phyloP scores from a whole-genome alignment of 495 filamentous ascomycete genomes.

The Penicillium robsamsonii region DNA sequence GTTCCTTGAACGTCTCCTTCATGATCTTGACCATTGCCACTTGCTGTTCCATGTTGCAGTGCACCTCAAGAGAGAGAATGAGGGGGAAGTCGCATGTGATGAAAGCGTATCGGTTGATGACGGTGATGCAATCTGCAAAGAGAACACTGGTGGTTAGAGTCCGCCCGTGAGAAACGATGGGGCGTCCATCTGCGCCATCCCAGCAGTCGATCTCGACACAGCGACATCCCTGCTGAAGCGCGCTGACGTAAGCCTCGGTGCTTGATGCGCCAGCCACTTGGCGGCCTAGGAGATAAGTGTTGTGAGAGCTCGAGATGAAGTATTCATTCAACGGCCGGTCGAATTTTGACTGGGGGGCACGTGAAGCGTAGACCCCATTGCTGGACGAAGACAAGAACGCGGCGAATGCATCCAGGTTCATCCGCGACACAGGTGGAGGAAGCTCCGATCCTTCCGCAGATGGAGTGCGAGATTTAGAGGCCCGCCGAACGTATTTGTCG shows the following conservation, averaged over 20 bases:
- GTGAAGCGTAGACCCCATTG: conserved; percentile 60
- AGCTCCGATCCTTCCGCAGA: conserved; percentile 34
- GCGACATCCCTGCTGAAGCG: conserved; percentile 84
- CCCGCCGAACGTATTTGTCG: conserved; percentile 65
- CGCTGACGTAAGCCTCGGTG: conserved; percentile 88
- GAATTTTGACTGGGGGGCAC: conserved; percentile 57
- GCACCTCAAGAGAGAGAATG: conserved; percentile 92
- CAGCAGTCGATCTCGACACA: conserved; percentile 98
- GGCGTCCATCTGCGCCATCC: conserved; percentile 84
- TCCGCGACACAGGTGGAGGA: conserved; percentile 45
- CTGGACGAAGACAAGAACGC: conserved; percentile 71
- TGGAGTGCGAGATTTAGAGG: conserved; percentile 50
- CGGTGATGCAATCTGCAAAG: conserved; percentile 85
- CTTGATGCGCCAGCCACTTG: conserved; percentile 88
- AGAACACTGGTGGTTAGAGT: conserved; percentile 82
- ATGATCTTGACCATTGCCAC: conserved; percentile 87
- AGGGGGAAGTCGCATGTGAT: conserved; percentile 76
- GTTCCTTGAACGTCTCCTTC: conserved; percentile 73
- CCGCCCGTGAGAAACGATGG: conserved; percentile 85
- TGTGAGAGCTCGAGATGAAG: conserved; percentile 97
- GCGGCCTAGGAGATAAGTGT: conserved; percentile 90
- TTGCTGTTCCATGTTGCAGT: conserved; percentile 83
- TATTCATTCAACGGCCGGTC: conserved; percentile 93
- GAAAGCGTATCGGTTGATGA: conserved; percentile 93
- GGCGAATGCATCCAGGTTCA: conserved; percentile 73